Evolutionary conservation across 2,329 filamentous ascomycete species (phyloP).

Genomic region (Fusarium lyarnte): DNA sequence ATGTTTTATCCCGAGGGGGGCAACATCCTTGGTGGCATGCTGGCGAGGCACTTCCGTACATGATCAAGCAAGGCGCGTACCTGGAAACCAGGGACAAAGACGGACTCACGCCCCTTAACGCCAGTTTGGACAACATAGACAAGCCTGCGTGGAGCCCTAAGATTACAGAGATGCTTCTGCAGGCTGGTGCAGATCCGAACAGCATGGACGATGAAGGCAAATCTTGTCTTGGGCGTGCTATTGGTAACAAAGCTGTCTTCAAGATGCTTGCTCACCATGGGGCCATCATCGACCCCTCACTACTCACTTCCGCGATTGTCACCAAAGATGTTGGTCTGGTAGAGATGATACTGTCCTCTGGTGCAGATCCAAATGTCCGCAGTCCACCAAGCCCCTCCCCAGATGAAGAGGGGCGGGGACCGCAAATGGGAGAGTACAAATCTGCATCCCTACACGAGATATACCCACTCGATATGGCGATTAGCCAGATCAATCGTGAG

Average conservation of each 20-base stretch:
- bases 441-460: neutral
- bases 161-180: neutral
- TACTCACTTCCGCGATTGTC: neutral
- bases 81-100: neutral
- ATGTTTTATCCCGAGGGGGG: neutral
- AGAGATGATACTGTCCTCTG: neutral
- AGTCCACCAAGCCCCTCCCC: neutral
- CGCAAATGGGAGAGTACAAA: no score
- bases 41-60: neutral
- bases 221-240: neutral
- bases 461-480: neutral
- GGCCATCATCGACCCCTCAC: neutral
- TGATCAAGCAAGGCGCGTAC: neutral
- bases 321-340: neutral
- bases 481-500: neutral
- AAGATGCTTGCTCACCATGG: neutral
- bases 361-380: neutral
- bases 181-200: neutral
- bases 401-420: neutral
- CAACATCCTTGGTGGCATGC: neutral
- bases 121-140: neutral
- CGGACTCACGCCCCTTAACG: neutral
- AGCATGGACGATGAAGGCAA: neutral
- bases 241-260: neutral
- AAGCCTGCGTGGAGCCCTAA: fast-evolving